phyloP scores from a whole-genome alignment of 1,284 basidiomycete genomes.

The Tranzscheliella williamsii region DNA sequence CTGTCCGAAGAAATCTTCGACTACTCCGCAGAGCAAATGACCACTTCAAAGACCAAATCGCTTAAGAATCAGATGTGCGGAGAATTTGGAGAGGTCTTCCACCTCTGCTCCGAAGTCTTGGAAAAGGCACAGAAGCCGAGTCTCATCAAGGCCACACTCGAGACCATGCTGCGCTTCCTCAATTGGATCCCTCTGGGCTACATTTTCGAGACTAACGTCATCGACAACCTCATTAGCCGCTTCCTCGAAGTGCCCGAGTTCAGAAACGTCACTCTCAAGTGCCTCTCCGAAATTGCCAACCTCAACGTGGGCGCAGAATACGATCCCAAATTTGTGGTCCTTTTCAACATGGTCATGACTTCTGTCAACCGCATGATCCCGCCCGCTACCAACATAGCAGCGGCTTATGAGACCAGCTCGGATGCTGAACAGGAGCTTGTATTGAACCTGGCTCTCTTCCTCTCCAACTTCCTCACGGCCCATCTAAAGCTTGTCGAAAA shows the following conservation, averaged over 20 bases:
- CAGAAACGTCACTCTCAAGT: conserved; percentile 95
- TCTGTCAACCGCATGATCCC: conserved; percentile 60
- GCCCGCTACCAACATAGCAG: conserved; percentile 79
- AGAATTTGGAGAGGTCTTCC: conserved; percentile 60
- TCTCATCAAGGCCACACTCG: conserved; percentile 90
- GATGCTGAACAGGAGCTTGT: conserved; percentile 97
- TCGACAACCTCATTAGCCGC: conserved; percentile 85
- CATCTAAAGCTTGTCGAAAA: conserved; percentile 92
- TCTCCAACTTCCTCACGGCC: conserved; percentile 83
- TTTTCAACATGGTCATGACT: conserved; percentile 75
- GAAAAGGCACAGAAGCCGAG: conserved; percentile 97
- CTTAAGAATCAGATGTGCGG: conserved; percentile 74
- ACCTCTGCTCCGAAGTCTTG: conserved; percentile 73
- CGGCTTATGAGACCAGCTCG: conserved; percentile 85
- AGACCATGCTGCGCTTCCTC: conserved; percentile 92
- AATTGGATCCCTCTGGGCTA: conserved; percentile 99
- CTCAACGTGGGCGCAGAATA: conserved; percentile 97
- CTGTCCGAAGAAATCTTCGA: conserved; percentile 99
- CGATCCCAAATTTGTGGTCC: conserved; percentile 94
- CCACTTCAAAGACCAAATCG: conserved; percentile 94
- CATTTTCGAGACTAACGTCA: conserved; percentile 98
- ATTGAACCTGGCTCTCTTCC: conserved; percentile 93
- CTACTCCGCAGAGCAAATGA: conserved; percentile 98
- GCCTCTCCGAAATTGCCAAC: conserved; percentile 84
- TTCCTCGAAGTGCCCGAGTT: conserved; percentile 97